Base-by-base conservation (phyloP, 2,329 filamentous ascomycete genomes). In the Microdochium nivale region DNA sequence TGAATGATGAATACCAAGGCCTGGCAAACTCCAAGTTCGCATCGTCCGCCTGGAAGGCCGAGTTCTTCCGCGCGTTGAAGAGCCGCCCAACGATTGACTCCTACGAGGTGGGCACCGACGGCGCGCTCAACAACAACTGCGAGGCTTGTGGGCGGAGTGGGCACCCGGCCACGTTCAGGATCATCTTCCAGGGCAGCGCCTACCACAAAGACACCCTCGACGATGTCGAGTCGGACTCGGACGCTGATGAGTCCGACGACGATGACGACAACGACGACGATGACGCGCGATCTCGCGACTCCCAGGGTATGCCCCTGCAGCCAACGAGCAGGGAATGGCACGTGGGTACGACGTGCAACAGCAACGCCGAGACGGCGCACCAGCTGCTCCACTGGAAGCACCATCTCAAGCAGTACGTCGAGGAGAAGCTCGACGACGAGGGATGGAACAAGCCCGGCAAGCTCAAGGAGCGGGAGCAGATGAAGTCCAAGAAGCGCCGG, bases 381-480 rank as follows among this genome's bases (percentile, higher is more conserved):
- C 78, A 77, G 1, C 74, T 92, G 3, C 76, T 82, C 3, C 88
- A 94, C 67, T 91, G 88, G 88, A 84, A 85, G 52, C 80, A 79
- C 54, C 79, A 83, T 47, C 79, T 92, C n/a, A 84, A 87, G 61
- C 77, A 84, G 56, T 87, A 80, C 77, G 83, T 91, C 0, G 73
- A 86, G 24, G 74, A 77, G 25, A 80, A 79, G 50, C 78, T 94
- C 0, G 67, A 74, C 24, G 65, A 65, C 1, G 74, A 83, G 53
- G 82, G 81, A 0, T 76, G 85, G 56, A 73, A 86, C 55, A 71
- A 70, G 0, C 68, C 81, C 1, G 68, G 76, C 11, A 77, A 81
- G 60, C 70, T 90, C 30, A 70, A 82, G 1, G 72, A 82, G 62
- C 74, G 86, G 9, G 81, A 84, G 52, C 73, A 71, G 52, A 78